phyloP scores from a whole-genome alignment of 805 yeast species.

The Saccharomycopsis javanensis region DNA sequence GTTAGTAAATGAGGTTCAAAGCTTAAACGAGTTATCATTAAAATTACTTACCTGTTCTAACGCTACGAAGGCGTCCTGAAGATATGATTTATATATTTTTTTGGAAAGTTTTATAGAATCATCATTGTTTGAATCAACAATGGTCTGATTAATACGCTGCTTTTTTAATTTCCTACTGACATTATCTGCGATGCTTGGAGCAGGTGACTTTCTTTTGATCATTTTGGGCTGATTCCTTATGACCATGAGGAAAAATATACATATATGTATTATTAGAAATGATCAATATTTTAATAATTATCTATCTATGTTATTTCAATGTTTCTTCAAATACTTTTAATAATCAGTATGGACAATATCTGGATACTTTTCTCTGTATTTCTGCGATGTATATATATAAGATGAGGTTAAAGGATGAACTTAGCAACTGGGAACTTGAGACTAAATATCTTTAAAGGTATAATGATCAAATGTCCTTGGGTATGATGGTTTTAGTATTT shows the following conservation, averaged over 20 bases:
- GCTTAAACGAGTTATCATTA: neutral
- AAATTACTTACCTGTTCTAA: constrained; percentile 44
- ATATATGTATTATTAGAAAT: too few species aligned
- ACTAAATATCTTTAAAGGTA: too few species aligned
- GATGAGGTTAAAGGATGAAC: too few species aligned
- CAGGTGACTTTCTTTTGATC: neutral
- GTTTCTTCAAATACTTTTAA: too few species aligned
- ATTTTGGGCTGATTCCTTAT: constrained; percentile 1
- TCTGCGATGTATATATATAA: too few species aligned
- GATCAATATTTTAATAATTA: too few species aligned
- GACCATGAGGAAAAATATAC: neutral
- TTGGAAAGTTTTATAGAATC: neutral
- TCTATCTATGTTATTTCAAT: too few species aligned
- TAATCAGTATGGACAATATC: too few species aligned
- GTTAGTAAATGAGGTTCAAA: constrained; percentile 22
- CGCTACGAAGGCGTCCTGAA: constrained; percentile 60
- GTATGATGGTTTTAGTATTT: too few species aligned
- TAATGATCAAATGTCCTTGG: too few species aligned
- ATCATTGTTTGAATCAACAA: neutral
- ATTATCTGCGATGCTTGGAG: neutral
- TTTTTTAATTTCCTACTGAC: neutral
- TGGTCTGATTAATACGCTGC: neutral
- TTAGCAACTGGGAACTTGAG: too few species aligned
- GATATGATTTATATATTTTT: constrained; percentile 31
- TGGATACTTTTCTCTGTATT: too few species aligned